Percentiles rank a stretch among this genome's conserved stretches.
These are phyloP conservation scores for Exophiala calicioides DNA, from an alignment of 2,329 filamentous ascomycete species.

Conservation along the genomic window DNA sequence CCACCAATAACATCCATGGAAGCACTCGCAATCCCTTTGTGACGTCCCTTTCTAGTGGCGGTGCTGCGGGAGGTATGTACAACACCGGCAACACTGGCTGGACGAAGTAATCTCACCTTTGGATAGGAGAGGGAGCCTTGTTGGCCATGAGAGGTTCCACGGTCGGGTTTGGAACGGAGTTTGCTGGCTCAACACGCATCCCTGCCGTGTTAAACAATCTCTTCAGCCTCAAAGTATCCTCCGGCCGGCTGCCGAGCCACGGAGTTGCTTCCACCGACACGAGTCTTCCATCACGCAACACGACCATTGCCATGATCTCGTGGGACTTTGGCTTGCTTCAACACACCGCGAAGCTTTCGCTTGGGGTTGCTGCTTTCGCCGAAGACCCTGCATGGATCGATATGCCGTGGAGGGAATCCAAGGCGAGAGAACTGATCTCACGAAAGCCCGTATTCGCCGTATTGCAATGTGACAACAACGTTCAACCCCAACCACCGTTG, in stretches of 20 bases:
- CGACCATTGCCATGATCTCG: conserved; percentile 33
- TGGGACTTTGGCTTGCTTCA: conserved; percentile 22
- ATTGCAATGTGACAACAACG: conserved; percentile 15
- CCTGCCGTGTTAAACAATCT: conserved; percentile 36
- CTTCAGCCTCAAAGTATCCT: conserved; percentile 11
- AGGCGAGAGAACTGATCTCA: conserved; percentile 3
- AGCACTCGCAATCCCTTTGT: conserved; percentile 43
- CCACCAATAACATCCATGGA: conserved; percentile 45
- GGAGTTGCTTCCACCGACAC: conserved; percentile 12
- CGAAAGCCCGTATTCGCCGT: conserved; percentile 17
- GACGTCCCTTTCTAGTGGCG: conserved; percentile 35
- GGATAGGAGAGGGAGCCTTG: conserved; percentile 38
- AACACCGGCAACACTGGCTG: neutral
- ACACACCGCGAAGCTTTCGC: conserved; percentile 25
- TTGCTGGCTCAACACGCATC: conserved; percentile 40
- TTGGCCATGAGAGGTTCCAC: conserved; percentile 36
- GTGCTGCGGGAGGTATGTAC: conserved; percentile 38
- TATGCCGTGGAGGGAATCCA: conserved; percentile 21
- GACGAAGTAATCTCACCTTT: neutral
- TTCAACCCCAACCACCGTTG: conserved; percentile 24
- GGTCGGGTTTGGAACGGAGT: conserved; percentile 37
- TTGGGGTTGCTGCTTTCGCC: conserved; percentile 12
- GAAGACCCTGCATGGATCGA: conserved; percentile 17
- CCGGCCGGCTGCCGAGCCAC: conserved; percentile 10
- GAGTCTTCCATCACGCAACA: conserved; percentile 36